Evolutionary conservation across 2,329 filamentous ascomycete genomes (phyloP).

Genomic region (Orbilia javanica): DNA sequence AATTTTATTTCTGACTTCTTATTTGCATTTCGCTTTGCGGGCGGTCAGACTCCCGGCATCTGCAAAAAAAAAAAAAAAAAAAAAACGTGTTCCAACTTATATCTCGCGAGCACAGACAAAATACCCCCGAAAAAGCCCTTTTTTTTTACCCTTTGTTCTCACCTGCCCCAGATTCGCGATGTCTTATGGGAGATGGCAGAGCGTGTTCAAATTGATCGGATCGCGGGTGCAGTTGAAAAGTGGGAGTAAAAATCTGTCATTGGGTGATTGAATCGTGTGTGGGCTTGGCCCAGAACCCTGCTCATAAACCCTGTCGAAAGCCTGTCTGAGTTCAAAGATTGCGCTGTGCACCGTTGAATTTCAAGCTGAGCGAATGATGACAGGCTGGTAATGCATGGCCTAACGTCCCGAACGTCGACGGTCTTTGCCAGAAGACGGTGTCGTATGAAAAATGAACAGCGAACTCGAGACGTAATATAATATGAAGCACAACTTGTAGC

Average conservation of each 20-base stretch:
- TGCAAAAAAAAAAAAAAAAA: background rate
- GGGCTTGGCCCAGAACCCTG: slow-evolving; percentile 9
- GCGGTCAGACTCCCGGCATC: slow-evolving; percentile 35
- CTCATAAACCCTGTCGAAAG: background rate
- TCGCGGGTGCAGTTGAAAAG: slow-evolving; percentile 13
- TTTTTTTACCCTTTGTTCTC: background rate
- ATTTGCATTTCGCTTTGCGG: background rate
- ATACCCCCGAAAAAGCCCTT: slow-evolving; percentile 35
- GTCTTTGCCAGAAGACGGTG: slow-evolving; percentile 27
- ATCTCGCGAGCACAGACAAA: slow-evolving; percentile 12
- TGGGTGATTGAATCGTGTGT: slow-evolving; percentile 8
- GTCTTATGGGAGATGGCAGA: background rate
- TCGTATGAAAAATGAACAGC: slow-evolving; percentile 14
- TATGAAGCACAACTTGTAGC: slow-evolving; percentile 43
- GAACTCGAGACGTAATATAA: slow-evolving; percentile 7
- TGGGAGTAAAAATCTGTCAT: slow-evolving; percentile 7
- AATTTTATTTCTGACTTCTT: slow-evolving; percentile 26
- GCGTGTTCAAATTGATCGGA: slow-evolving; percentile 7
- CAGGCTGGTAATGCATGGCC: slow-evolving; percentile 29
- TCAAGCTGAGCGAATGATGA: slow-evolving; percentile 9
- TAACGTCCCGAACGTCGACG: slow-evolving; percentile 44
- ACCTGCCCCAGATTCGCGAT: slow-evolving; percentile 46
- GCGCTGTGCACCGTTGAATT: background rate
- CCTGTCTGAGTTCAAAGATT: slow-evolving; percentile 18
- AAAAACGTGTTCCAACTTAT: slow-evolving; percentile 40